These are phyloP conservation scores for Russula abietina DNA, from an alignment of 768 basidiomycete species.

Conservation along the genomic window DNA sequence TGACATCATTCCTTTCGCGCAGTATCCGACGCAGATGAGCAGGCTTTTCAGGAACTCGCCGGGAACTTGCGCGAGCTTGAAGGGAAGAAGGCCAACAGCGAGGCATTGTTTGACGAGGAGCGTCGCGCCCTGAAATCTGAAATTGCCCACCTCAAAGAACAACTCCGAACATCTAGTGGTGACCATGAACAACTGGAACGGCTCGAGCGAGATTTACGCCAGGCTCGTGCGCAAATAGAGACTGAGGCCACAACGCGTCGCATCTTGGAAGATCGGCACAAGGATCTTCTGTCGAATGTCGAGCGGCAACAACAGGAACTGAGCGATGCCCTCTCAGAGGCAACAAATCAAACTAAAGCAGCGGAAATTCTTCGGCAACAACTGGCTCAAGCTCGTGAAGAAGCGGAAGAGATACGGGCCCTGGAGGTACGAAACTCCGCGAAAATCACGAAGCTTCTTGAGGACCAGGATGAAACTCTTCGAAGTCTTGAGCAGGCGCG, in stretches of 20 bases:
- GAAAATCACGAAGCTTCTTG: constrained; percentile 59
- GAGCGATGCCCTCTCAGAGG: constrained; percentile 56
- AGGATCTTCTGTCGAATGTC: constrained; percentile 48
- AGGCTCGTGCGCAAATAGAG: constrained; percentile 57
- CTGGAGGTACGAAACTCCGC: constrained; percentile 58
- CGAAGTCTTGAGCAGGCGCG: constrained; percentile 72
- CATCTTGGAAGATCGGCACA: constrained; percentile 59
- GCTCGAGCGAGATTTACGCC: constrained; percentile 59
- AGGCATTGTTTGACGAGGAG: constrained; percentile 53
- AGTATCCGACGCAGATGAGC: constrained; percentile 74
- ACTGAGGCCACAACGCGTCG: constrained; percentile 55
- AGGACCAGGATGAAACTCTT: constrained; percentile 70
- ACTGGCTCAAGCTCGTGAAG: constrained; percentile 50
- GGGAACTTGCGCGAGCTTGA: constrained; percentile 59
- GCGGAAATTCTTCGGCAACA: constrained; percentile 60
- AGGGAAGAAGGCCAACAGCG: constrained; percentile 51
- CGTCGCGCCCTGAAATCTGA: constrained; percentile 50
- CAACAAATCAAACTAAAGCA: constrained; percentile 55
- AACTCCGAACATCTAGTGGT: constrained; percentile 38
- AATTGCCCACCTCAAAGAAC: constrained; percentile 46
- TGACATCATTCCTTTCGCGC: constrained; percentile 12
- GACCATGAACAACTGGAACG: constrained; percentile 51
- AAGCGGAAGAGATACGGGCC: constrained; percentile 62
- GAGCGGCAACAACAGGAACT: constrained; percentile 51
- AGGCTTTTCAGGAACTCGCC: constrained; percentile 64